Evolutionary conservation across 441 rosid species (phyloP).

Genomic region (Aleurites moluccanus): DNA sequence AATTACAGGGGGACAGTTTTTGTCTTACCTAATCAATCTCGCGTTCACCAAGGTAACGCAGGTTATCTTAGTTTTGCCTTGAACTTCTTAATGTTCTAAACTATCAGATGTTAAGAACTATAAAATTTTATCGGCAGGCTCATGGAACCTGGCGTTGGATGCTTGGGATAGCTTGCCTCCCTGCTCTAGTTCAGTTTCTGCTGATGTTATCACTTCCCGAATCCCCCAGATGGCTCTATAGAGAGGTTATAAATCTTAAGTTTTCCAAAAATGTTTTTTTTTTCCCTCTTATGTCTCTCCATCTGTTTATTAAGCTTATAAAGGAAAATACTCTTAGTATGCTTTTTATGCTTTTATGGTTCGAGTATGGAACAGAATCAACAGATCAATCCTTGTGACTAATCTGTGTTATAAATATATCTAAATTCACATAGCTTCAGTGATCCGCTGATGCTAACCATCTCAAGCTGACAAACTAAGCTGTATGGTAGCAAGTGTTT

Average conservation of each 20-base stretch:
- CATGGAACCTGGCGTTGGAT: slow-evolving; percentile 88
- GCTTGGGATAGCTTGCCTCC: slow-evolving; percentile 78
- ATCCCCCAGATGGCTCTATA: slow-evolving; percentile 85
- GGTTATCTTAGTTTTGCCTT: not conserved
- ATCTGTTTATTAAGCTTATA: too few relatives aligned
- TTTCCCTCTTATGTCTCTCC: too few relatives aligned
- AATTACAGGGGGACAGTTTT: slow-evolving; percentile 74
- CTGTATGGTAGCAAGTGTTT: too few relatives aligned
- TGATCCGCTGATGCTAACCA: too few relatives aligned
- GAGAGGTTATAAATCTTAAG: slow-evolving; percentile 25
- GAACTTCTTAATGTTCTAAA: too few relatives aligned
- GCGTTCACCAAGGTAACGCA: slow-evolving; percentile 58
- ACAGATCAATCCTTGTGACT: too few relatives aligned
- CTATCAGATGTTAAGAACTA: too few relatives aligned
- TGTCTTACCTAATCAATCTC: slow-evolving; percentile 77
- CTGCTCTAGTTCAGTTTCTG: slow-evolving; percentile 61
- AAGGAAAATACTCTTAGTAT: not conserved
- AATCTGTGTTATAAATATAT: too few relatives aligned
- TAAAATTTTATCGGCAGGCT: slow-evolving; percentile 30
- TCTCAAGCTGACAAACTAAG: too few relatives aligned
- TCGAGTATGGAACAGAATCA: too few relatives aligned
- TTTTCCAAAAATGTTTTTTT: not conserved
- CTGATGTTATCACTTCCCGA: slow-evolving; percentile 76
- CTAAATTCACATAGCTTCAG: too few relatives aligned
- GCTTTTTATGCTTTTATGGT: too few relatives aligned